Evolutionary conservation across 2,329 filamentous ascomycete species (phyloP).

Genomic region (Xylaria sp.): DNA sequence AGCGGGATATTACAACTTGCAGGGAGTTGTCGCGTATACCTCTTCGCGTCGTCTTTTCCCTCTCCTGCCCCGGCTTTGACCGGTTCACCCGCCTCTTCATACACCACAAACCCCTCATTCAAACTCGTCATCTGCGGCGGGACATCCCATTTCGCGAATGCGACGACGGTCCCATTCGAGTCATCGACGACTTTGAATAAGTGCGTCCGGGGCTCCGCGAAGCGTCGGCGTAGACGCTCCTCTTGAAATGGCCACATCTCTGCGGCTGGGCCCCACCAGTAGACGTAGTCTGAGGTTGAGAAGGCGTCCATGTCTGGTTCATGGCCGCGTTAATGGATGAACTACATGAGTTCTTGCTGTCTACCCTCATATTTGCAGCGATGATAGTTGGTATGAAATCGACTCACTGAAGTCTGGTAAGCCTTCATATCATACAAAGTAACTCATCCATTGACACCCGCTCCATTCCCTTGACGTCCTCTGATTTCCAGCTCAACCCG

Average conservation of each 20-base stretch:
- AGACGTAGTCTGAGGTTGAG: slow-evolving; percentile 23
- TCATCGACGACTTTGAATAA: slow-evolving; percentile 29
- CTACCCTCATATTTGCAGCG: too few species aligned
- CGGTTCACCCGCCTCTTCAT: slow-evolving; percentile 17
- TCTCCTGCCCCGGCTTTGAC: background rate
- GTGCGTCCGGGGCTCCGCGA: slow-evolving; percentile 24
- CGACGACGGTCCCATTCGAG: slow-evolving; percentile 20
- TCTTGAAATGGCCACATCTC: slow-evolving; percentile 27
- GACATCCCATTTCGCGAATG: slow-evolving; percentile 27
- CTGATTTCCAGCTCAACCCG: too few species aligned
- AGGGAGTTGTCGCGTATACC: slow-evolving; percentile 13
- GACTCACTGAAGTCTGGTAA: too few species aligned
- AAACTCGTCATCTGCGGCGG: slow-evolving; percentile 21
- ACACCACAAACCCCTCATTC: slow-evolving; percentile 21
- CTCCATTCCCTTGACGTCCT: too few species aligned
- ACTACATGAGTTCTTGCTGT: too few species aligned
- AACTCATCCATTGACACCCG: too few species aligned
- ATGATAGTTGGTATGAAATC: too few species aligned
- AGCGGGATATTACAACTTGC: slow-evolving; percentile 21
- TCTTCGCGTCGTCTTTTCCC: slow-evolving; percentile 4
- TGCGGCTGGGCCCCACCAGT: slow-evolving; percentile 27
- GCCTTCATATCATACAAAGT: too few species aligned
- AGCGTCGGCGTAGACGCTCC: slow-evolving; percentile 24
- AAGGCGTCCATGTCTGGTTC: slow-evolving; percentile 27
- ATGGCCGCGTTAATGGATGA: too few species aligned